These are phyloP conservation scores for Paramecium caudatum DNA, from an alignment of 73 alveolate genomes.

Conservation along the genomic window DNA sequence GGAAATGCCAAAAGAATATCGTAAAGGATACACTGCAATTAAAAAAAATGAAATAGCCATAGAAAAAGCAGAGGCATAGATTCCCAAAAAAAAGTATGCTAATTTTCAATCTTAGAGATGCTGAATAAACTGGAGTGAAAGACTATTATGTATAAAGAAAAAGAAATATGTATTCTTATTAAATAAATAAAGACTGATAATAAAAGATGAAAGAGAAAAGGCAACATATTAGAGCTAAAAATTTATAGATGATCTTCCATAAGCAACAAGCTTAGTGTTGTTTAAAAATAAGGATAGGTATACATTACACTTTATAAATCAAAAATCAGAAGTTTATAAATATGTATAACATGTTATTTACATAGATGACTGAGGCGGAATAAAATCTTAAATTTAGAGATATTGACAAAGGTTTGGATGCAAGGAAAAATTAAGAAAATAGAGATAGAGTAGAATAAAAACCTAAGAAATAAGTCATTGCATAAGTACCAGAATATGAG, in stretches of 20 bases:
- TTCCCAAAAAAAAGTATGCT: not conserved
- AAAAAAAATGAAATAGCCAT: not conserved
- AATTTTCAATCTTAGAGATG: not conserved
- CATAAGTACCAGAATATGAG: not conserved
- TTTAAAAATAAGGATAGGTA: not conserved
- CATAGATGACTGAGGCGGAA: not conserved
- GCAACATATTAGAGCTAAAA: not conserved
- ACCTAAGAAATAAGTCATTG: not conserved
- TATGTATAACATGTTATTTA: not conserved
- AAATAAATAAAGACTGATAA: not conserved
- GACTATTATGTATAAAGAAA: not conserved
- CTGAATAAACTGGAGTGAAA: not conserved
- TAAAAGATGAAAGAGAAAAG: constrained; percentile 15
- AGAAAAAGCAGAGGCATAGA: constrained; percentile 3
- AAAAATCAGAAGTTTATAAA: constrained; percentile 14
- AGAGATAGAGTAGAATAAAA: not conserved
- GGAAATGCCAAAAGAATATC: not conserved
- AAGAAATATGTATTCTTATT: not conserved
- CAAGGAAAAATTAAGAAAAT: not conserved
- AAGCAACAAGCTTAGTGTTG: not conserved
- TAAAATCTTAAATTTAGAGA: not conserved
- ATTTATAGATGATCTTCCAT: constrained; percentile 10
- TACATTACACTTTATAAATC: not conserved
- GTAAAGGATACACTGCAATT: too few relatives aligned
- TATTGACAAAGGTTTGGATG: not conserved